Evolutionary conservation across 192 early-diverging fungal species (phyloP), one percentile per base, ranked within the genome.

Genomic region (Globomyces pollinis-pini): DNA sequence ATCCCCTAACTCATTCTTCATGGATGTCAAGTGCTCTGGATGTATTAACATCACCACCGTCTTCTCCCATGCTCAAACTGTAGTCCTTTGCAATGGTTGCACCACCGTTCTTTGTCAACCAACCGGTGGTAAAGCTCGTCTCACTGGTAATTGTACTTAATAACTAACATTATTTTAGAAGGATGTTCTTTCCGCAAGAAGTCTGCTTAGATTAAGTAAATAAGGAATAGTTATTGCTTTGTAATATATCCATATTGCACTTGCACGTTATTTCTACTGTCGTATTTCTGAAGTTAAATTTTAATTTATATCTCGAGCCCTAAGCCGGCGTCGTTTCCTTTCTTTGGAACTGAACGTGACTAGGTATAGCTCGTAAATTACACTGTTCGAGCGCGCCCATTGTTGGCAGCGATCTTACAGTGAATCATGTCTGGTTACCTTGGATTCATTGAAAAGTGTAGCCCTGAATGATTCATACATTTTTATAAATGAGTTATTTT

Each of bases 11-110:
- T 95, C 94, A 20, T 95, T 86, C 88, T 95, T 96, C 77, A 95
- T 98, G 93, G 94, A 98, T 66, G 93, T 98, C 60, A 95, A 94
- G 79, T 95, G 93, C 83, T 76, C 89, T 54, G 89, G 88, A 50
- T 97, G 94, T 85, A 86, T 90, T 73, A 83, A 88, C 73, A 94
- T 99, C 79, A 96, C 93, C 77, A 96, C 93, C 68, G 93, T 99
- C 68, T 99, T 99, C 87, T 88, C 85, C 78, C 94, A 99, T 79
- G 93, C 94, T 71, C 94, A 99, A 77, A 93, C 93, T 64, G 96
- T 99, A 51, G 96, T 99, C 55, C 71, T 94, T 57, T 99, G 96
- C 86, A 76, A 84, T 60, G 85, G 87, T 61, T 99, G 96, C 84
- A 83, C 88, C 64, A 93, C 91, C 67, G 94, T 99, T 62, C 87